Evolutionary conservation across 2,329 filamentous ascomycete species (phyloP).

Genomic region (Penicillium sp.): DNA sequence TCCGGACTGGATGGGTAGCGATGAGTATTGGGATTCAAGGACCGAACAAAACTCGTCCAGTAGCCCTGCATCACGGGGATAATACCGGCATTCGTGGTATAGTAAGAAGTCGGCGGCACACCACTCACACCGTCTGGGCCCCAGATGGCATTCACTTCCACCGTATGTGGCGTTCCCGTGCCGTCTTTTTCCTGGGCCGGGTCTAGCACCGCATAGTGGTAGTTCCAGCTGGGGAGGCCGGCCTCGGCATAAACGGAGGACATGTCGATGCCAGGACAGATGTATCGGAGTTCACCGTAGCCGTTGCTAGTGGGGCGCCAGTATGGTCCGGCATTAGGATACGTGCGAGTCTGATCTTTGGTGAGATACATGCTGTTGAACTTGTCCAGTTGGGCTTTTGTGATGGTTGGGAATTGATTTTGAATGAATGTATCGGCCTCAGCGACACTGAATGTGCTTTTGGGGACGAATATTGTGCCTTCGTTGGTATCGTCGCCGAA

Average conservation of each 20-base stretch:
- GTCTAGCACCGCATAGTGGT: slow-evolving; percentile 65
- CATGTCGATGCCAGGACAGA: slow-evolving; percentile 58
- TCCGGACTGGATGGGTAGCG: slow-evolving; percentile 44
- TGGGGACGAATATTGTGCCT: slow-evolving; percentile 58
- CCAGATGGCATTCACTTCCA: slow-evolving; percentile 63
- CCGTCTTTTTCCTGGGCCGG: slow-evolving; percentile 50
- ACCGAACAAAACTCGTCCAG: slow-evolving; percentile 68
- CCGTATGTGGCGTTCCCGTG: slow-evolving; percentile 61
- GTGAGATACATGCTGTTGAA: slow-evolving; percentile 56
- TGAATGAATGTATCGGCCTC: slow-evolving; percentile 54
- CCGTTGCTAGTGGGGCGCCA: slow-evolving; percentile 56
- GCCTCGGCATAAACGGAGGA: slow-evolving; percentile 39
- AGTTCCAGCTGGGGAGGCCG: slow-evolving; percentile 54
- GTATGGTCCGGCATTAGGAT: slow-evolving; percentile 49
- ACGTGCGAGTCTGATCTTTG: slow-evolving; percentile 40
- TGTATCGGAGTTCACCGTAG: slow-evolving; percentile 63
- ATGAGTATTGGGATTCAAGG: slow-evolving; percentile 59
- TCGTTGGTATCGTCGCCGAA: slow-evolving; percentile 60
- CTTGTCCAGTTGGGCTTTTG: slow-evolving; percentile 44
- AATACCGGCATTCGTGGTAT: slow-evolving; percentile 52
- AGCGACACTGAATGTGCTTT: slow-evolving; percentile 42
- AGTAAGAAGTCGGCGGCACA: slow-evolving; percentile 53
- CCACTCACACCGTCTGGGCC: slow-evolving; percentile 54
- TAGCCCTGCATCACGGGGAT: slow-evolving; percentile 62
- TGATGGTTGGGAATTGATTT: slow-evolving; percentile 55